Evolutionary conservation across 2,329 filamentous ascomycete species (phyloP).

Genomic region (Sporothrix euskadiensis): DNA sequence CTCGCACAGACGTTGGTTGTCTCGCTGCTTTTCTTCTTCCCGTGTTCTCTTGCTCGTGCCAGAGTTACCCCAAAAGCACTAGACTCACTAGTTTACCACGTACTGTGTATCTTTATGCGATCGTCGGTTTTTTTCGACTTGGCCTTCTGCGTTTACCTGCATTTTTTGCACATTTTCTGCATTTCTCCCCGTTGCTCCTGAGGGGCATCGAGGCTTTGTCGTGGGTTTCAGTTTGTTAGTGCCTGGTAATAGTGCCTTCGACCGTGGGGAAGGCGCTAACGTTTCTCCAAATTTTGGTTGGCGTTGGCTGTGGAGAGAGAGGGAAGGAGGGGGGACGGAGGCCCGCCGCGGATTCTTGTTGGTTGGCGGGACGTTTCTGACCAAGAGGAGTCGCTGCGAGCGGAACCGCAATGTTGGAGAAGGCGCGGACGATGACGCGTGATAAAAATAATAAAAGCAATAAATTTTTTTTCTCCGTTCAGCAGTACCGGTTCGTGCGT

Average conservation of each 20-base stretch:
- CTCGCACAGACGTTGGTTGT: neutral
- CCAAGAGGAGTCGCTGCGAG: constrained; percentile 12
- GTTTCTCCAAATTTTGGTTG: neutral
- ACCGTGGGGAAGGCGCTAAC: constrained; percentile 11
- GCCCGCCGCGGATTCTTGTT: neutral
- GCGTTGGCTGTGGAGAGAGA: neutral
- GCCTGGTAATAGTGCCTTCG: neutral
- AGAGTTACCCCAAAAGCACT: neutral
- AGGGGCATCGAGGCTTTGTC: neutral
- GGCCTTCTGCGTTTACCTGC: neutral
- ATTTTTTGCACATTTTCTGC: neutral
- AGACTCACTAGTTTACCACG: neutral
- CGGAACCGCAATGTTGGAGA: constrained; percentile 29
- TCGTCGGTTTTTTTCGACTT: constrained; percentile 12
- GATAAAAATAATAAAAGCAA: neutral
- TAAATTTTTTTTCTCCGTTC: neutral
- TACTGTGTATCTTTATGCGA: neutral
- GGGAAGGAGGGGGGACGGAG: neutral
- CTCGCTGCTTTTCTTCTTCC: neutral
- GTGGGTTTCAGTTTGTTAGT: neutral
- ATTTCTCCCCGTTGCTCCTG: neutral
- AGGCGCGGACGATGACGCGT: neutral
- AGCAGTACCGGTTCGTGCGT: neutral
- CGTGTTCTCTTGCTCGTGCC: neutral
- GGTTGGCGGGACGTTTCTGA: constrained; percentile 3